phyloP scores from a whole-genome alignment of 148 eudicot species.

The Diospyros kaki region DNA sequence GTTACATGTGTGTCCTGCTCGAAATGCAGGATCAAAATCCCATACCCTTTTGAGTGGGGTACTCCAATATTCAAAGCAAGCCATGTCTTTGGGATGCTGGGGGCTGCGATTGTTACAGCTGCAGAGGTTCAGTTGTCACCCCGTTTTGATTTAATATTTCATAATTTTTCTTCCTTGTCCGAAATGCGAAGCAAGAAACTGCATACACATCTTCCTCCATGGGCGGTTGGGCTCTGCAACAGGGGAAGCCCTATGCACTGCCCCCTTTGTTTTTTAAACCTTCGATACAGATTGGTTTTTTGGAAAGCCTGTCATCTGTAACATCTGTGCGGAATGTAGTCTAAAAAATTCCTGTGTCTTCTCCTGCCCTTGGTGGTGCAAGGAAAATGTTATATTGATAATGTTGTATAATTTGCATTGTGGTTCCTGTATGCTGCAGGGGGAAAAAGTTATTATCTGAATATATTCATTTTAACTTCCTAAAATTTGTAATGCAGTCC shows the following conservation, averaged over 20 bases:
- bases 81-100: slow-evolving; percentile 96
- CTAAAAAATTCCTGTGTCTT: neutral
- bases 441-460: neutral
- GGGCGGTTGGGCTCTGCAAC: too few species aligned
- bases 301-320: neutral
- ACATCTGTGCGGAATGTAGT: neutral
- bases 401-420: neutral
- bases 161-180: neutral
- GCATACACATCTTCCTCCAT: too few species aligned
- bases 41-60: slow-evolving; percentile 97
- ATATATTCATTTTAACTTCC: neutral
- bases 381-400: neutral
- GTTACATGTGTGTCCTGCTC: neutral
- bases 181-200: too few species aligned
- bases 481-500: slow-evolving; percentile 47
- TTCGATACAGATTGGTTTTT: neutral
- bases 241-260: too few species aligned
- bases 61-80: slow-evolving; percentile 86
- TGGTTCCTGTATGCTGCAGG: neutral
- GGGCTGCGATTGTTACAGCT: slow-evolving; percentile 88
- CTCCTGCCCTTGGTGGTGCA: too few species aligned
- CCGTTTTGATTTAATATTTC: neutral
- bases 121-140: slow-evolving; percentile 64
- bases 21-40: slow-evolving; percentile 63
- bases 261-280: neutral